phyloP scores from a whole-genome alignment of 1,139 yeast genomes.

The Diutina pseudorugosa region DNA sequence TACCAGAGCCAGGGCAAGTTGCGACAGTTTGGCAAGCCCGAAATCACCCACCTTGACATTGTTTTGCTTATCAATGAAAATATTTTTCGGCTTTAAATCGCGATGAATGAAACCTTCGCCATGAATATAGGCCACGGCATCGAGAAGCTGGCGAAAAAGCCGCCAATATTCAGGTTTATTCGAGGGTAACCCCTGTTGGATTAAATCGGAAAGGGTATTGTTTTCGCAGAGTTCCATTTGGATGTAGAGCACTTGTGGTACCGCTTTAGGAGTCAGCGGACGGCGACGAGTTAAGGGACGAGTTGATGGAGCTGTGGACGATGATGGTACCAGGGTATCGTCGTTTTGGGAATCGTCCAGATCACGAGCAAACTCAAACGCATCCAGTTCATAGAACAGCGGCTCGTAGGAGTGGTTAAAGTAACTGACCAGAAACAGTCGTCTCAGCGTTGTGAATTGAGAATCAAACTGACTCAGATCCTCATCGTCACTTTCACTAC shows the following conservation, averaged over 20 bases:
- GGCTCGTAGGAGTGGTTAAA: constrained; percentile 57
- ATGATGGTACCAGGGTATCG: constrained; percentile 6
- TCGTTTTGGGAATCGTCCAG: constrained; percentile 19
- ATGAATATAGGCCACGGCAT: constrained; percentile 86
- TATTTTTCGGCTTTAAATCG: constrained; percentile 90
- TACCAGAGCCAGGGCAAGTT: constrained; percentile 21
- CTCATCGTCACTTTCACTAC: constrained; percentile 12
- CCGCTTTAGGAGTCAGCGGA: constrained; percentile 9
- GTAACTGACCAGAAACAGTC: constrained; percentile 37
- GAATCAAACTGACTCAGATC: constrained; percentile 5
- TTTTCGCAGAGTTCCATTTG: constrained; percentile 99
- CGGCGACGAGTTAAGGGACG: background rate
- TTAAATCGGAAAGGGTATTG: constrained; percentile 73
- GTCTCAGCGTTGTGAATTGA: constrained; percentile 11
- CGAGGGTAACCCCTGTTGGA: constrained; percentile 64
- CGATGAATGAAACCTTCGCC: constrained; percentile 91
- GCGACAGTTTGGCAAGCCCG: constrained; percentile 81
- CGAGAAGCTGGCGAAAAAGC: constrained; percentile 73
- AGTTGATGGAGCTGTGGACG: background rate
- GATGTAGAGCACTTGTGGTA: constrained; percentile 40
- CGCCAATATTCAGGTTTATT: constrained; percentile 83
- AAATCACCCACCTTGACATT: constrained; percentile 94
- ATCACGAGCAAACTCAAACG: constrained; percentile 42
- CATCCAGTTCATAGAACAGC: constrained; percentile 13
- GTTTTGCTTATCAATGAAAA: constrained; percentile 82